Conservation (phyloP, 208 protist species). For the Trichomonas vaginalis region DNA sequence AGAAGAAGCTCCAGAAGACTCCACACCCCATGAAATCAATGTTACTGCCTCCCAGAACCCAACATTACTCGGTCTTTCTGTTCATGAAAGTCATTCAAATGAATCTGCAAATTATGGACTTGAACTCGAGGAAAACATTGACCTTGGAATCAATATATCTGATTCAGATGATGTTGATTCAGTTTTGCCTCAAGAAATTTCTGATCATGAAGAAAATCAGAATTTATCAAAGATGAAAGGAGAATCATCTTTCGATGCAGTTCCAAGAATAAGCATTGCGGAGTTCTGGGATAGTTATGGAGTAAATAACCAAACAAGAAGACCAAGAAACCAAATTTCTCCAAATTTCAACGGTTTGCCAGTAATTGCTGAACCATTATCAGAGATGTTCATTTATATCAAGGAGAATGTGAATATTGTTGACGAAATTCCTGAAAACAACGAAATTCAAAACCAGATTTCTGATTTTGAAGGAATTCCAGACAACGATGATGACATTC, state of each 20-base stretch:
- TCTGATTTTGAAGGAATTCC: neutral
- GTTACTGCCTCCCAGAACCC: neutral
- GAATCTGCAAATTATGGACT: neutral
- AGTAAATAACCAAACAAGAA: neutral
- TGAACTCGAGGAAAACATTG: neutral
- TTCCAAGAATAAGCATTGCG: neutral
- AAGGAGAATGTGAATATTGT: neutral
- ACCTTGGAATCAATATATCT: neutral
- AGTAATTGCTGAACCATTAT: neutral
- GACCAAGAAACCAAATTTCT: neutral
- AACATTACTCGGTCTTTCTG: neutral
- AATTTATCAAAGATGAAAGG: neutral
- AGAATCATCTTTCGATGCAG: neutral
- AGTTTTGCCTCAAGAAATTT: neutral
- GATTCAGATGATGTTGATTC: neutral
- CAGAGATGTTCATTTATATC: neutral
- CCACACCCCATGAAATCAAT: neutral
- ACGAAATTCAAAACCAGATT: neutral
- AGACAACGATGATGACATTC: neutral
- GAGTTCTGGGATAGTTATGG: neutral
- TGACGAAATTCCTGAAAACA: neutral
- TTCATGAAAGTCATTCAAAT: neutral
- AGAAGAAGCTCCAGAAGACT: neutral
- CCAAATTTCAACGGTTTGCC: neutral
- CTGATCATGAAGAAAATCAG: neutral